Conservation (phyloP, 352 stramenopile genomes). For the Phytophthora brassicae region DNA sequence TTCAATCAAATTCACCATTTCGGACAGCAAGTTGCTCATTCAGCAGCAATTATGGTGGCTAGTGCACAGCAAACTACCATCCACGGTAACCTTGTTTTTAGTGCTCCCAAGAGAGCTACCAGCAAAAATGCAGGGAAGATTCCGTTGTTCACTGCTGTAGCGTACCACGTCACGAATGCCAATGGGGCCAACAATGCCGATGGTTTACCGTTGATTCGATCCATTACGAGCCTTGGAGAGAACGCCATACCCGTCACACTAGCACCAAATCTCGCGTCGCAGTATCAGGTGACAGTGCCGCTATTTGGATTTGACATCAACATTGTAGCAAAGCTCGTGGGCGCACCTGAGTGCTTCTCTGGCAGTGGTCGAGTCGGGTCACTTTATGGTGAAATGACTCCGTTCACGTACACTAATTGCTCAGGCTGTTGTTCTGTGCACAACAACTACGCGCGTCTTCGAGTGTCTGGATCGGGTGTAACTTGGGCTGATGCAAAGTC, state of each 20-base stretch:
- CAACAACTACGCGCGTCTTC: slow-evolving; percentile 49
- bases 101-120: slow-evolving; percentile 27
- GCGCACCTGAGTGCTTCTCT: slow-evolving; percentile 57
- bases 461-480: slow-evolving; percentile 36
- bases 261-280: slow-evolving; percentile 31
- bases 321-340: slow-evolving; percentile 67
- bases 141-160: slow-evolving; percentile 13
- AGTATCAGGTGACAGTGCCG: slow-evolving; percentile 43
- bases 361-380: slow-evolving; percentile 53
- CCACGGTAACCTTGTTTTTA: slow-evolving; percentile 60
- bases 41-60: slow-evolving; percentile 55
- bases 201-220: slow-evolving; percentile 33
- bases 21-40: slow-evolving; percentile 51
- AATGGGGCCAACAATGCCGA: slow-evolving; percentile 36
- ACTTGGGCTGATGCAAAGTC: slow-evolving; percentile 38
- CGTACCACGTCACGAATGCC: slow-evolving; percentile 51
- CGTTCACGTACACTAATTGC: slow-evolving; percentile 61
- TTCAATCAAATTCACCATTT: slow-evolving; percentile 79
- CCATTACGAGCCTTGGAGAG: slow-evolving; percentile 23
- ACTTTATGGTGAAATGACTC: slow-evolving; percentile 43
- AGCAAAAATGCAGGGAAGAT: not conserved
- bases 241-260: slow-evolving; percentile 39
- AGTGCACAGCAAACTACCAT: slow-evolving; percentile 52
- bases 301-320: slow-evolving; percentile 61
- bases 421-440: slow-evolving; percentile 71